Base-by-base conservation (phyloP, 164 flowering plant species). In the Macadamia integrifolia region DNA sequence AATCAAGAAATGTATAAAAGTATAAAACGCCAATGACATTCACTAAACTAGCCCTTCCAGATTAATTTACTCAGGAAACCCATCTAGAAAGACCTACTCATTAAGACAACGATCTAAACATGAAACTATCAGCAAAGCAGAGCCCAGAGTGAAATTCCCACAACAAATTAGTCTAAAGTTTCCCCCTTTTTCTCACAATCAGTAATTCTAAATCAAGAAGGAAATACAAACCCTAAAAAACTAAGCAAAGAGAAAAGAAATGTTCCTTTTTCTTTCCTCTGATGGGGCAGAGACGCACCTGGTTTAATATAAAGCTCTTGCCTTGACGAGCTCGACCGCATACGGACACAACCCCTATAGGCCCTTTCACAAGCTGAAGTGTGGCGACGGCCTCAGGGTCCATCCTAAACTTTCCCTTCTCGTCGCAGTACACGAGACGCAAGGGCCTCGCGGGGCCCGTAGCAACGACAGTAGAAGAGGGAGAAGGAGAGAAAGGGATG, bases 251-350 rank as follows among this genome's bases (percentile, higher is more conserved):
- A 6, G 32, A 14, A 17, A 10, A n/a, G 17, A 40, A 60, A 60
- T 18, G 5, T 35, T 35, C 5, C 5, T 5, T 35, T 35, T 35
- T 35, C 5, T 35, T 35, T 35, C 40, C 5, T 35, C 40, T 35
- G 31, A 9, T 32, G 35, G 30, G 12, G n/a, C 15, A 1, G 42
- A 15, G 23, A 53, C 0, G n/a, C 18, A 94, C 99, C 93, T 95
- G 99, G 69, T 95, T 95, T 70, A 95, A 76, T 18, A 92, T 87
- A 65, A 80, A 95, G 81, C 99, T 95, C 83, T 95, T 95, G 60
- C 98, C 99, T 76, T 95, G 99, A 6, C 99, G 92, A 74, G 98
- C 97, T 15, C 98, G 91, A 23, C 99, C 99, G 53, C 99, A 95
- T 40, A 95, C 98, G 12, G 99, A 87, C 68, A 92, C 99, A 9